These are phyloP conservation scores for Irpex lacteus DNA, from an alignment of 1,284 basidiomycete genomes.

Conservation along the genomic window DNA sequence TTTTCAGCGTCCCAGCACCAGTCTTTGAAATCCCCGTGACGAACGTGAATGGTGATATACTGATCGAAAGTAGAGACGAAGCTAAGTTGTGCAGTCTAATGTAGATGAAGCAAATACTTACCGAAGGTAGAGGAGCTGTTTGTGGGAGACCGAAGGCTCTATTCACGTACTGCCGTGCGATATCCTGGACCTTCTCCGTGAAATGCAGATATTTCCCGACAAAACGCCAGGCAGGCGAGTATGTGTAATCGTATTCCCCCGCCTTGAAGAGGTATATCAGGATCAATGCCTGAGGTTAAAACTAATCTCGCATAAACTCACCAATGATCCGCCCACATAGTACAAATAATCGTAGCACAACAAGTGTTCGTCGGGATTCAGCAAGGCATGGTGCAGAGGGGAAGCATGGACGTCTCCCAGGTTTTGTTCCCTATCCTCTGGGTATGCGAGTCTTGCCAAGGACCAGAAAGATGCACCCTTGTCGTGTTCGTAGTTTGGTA, in stretches of 20 bases:
- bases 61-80: conserved; percentile 20
- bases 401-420: conserved; percentile 35
- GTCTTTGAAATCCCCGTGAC: conserved; percentile 57
- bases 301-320: conserved; percentile 13
- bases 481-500: conserved; percentile 37
- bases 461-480: conserved; percentile 44
- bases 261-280: conserved; percentile 23
- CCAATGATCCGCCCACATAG: conserved; percentile 38
- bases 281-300: background rate
- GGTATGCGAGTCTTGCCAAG: conserved; percentile 44
- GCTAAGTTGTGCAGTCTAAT: background rate
- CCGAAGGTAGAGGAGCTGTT: conserved; percentile 20
- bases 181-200: conserved; percentile 34
- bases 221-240: conserved; percentile 48
- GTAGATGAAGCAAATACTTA: no score
- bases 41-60: conserved; percentile 64
- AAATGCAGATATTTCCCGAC: conserved; percentile 47
- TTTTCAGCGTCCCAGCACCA: conserved; percentile 45
- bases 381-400: conserved; percentile 27
- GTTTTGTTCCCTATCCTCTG: conserved; percentile 34
- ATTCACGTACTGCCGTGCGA: conserved; percentile 40
- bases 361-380: conserved; percentile 50
- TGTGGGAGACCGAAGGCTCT: conserved; percentile 35
- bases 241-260: conserved; percentile 43
- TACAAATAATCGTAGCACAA: conserved; percentile 56